phyloP scores from a whole-genome alignment of 2,329 filamentous ascomycete genomes.

The Colletotrichum sp. region DNA sequence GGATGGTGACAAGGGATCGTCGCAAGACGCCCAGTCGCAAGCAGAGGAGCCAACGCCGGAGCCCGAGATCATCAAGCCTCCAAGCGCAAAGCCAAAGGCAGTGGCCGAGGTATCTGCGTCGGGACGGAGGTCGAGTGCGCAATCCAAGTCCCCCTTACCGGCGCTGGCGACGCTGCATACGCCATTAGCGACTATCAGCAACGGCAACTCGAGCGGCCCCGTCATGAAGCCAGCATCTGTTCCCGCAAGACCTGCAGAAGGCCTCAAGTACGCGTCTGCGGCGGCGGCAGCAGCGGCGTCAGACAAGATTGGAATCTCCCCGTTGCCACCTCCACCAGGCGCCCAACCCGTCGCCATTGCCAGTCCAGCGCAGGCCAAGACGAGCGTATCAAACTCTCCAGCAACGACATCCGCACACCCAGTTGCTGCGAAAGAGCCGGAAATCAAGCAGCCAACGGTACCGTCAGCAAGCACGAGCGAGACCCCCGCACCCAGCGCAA shows the following conservation, averaged over 20 bases:
- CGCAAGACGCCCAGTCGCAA: conserved; percentile 91
- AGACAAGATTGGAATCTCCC: conserved; percentile 89
- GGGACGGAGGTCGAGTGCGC: conserved; percentile 78
- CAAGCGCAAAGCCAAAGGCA: conserved; percentile 37
- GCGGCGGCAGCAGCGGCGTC: conserved; percentile 91
- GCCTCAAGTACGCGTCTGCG: conserved; percentile 94
- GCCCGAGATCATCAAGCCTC: conserved; percentile 51
- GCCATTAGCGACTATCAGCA: conserved; percentile 66
- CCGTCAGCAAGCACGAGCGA: conserved; percentile 29
- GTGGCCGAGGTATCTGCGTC: conserved; percentile 57
- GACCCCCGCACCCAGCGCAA: conserved; percentile 24
- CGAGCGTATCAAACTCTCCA: conserved; percentile 61
- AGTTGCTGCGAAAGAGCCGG: conserved; percentile 39
- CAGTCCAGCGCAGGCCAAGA: conserved; percentile 55
- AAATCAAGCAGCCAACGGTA: conserved; percentile 36
- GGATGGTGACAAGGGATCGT: conserved; percentile 89
- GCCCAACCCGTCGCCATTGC: conserved; percentile 44
- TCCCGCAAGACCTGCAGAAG: conserved; percentile 84
- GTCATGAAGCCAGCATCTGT: conserved; percentile 92
- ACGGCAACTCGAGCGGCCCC: conserved; percentile 57
- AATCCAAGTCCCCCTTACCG: conserved; percentile 94
- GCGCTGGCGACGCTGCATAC: conserved; percentile 88
- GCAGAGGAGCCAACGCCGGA: conserved; percentile 78
- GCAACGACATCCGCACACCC: conserved; percentile 53
- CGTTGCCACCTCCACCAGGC: conserved; percentile 87